phyloP scores from a whole-genome alignment of 495 filamentous ascomycete species.

The Lepidopterella palustris region DNA sequence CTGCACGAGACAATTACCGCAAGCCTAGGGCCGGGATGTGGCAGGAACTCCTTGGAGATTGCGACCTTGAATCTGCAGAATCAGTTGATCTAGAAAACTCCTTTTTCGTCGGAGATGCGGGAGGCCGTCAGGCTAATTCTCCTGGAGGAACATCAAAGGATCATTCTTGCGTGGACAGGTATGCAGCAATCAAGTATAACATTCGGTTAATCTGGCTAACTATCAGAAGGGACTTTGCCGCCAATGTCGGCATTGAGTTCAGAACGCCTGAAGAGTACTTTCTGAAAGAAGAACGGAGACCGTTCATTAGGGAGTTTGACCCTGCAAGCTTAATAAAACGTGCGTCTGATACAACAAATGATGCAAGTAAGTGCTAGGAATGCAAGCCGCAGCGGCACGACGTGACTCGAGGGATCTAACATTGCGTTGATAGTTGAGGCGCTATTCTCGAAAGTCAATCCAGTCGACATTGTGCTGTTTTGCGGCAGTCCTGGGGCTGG shows the following conservation, averaged over 20 bases:
- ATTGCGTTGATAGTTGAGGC: conserved; percentile 17
- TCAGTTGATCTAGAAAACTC: conserved; percentile 59
- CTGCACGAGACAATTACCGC: conserved; percentile 67
- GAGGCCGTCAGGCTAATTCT: conserved; percentile 43
- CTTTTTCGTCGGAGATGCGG: conserved; percentile 90
- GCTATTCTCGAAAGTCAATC: conserved; percentile 55
- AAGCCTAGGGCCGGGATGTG: conserved; percentile 92
- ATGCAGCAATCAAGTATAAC: conserved; percentile 6
- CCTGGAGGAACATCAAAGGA: conserved; percentile 43
- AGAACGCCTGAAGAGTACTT: conserved; percentile 91
- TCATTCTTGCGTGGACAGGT: conserved; percentile 78
- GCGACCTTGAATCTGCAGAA: conserved; percentile 55
- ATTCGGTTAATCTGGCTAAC: conserved; percentile 15
- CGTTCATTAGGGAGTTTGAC: conserved; percentile 64
- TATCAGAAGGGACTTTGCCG: conserved; percentile 60
- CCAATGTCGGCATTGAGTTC: conserved; percentile 73
- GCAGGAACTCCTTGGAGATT: conserved; percentile 70
- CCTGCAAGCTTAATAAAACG: conserved; percentile 45
- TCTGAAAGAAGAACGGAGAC: conserved; percentile 53
- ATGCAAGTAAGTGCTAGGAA: conserved; percentile 34
- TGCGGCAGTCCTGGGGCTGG: conserved; percentile 84
- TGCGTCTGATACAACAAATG: conserved; percentile 24
- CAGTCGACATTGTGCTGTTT: conserved; percentile 72
- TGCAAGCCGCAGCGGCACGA: conserved; percentile 15
- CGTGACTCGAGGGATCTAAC: conserved; percentile 7